Percentiles rank a stretch among this genome's conserved stretches.
These are phyloP conservation scores for Phoma sp. DNA, from an alignment of 2,329 filamentous ascomycete genomes.

Conservation along the genomic window DNA sequence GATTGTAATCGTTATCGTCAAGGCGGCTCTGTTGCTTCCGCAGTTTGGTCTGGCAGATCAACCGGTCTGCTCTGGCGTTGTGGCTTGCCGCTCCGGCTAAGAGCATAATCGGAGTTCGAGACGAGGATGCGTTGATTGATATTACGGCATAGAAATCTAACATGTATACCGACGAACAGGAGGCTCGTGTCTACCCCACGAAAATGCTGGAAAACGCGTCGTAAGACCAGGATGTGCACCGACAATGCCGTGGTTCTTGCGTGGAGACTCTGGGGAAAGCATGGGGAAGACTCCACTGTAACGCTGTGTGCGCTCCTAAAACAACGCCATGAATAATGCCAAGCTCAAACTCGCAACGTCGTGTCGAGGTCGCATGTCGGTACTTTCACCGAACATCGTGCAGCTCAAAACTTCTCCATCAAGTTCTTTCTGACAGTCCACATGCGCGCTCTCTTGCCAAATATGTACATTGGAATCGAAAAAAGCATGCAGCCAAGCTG, in stretches of 20 bases:
- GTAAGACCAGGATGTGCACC: background rate
- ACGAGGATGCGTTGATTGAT: constrained; percentile 1
- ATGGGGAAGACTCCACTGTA: constrained; percentile 11
- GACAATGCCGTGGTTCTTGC: background rate
- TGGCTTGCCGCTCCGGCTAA: constrained; percentile 3
- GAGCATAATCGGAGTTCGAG: background rate
- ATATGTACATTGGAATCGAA: constrained; percentile 93
- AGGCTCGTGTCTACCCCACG: constrained; percentile 9
- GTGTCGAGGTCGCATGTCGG: constrained; percentile 1
- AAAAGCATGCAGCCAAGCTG: constrained; percentile 76
- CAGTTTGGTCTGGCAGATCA: constrained; percentile 3
- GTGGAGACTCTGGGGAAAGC: constrained; percentile 7
- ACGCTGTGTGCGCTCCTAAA: constrained; percentile 1
- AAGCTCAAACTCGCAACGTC: constrained; percentile 14
- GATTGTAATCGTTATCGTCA: background rate
- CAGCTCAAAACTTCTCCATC: constrained; percentile 74
- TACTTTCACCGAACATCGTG: constrained; percentile 1
- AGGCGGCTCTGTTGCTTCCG: constrained; percentile 18
- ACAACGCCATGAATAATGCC: constrained; percentile 18
- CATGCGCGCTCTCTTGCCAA: constrained; percentile 87
- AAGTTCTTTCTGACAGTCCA: constrained; percentile 88
- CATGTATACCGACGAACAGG: background rate
- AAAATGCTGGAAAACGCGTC: background rate
- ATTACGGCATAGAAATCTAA: constrained; percentile 6
- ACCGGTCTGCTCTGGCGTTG: background rate